A percentile compares a stretch with the other conserved stretches of the same genome.
Conservation (phyloP, 768 basidiomycete species). For the Suillus paluster region DNA sequence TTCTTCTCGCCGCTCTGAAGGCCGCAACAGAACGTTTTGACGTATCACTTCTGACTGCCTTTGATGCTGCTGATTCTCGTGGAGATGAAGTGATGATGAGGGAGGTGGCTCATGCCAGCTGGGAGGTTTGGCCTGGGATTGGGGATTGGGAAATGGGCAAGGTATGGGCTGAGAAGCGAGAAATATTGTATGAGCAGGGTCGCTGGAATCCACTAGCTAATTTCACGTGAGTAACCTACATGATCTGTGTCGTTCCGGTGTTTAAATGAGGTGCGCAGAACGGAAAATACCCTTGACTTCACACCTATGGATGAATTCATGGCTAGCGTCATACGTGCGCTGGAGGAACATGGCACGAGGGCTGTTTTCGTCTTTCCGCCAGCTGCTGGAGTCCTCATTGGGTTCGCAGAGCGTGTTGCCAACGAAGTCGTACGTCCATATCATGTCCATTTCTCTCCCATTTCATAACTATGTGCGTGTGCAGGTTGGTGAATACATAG, state of each 20-base stretch:
- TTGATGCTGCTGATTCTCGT: conserved; percentile 82
- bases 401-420: conserved; percentile 85
- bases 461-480: conserved; percentile 1
- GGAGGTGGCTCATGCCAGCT: conserved; percentile 81
- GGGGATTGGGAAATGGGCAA: conserved; percentile 90
- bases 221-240: conserved; percentile 58
- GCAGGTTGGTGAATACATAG: conserved; percentile 88
- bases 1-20: conserved; percentile 66
- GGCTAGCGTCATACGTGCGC: conserved; percentile 60
- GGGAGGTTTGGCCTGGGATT: conserved; percentile 67
- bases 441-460: conserved; percentile 13
- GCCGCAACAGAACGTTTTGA: conserved; percentile 90
- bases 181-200: conserved; percentile 88
- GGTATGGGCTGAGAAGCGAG: conserved; percentile 94
- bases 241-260: not conserved
- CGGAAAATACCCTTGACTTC: conserved; percentile 74
- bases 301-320: conserved; percentile 95
- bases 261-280: conserved; percentile 34
- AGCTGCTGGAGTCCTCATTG: conserved; percentile 72
- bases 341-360: conserved; percentile 75
- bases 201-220: conserved; percentile 85
- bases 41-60: conserved; percentile 80
- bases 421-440: conserved; percentile 71
- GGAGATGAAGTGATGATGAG: conserved; percentile 79
- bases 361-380: conserved; percentile 89